Conservation (phyloP, 208 protist species). For the Acanthamoeba lenticulata region DNA sequence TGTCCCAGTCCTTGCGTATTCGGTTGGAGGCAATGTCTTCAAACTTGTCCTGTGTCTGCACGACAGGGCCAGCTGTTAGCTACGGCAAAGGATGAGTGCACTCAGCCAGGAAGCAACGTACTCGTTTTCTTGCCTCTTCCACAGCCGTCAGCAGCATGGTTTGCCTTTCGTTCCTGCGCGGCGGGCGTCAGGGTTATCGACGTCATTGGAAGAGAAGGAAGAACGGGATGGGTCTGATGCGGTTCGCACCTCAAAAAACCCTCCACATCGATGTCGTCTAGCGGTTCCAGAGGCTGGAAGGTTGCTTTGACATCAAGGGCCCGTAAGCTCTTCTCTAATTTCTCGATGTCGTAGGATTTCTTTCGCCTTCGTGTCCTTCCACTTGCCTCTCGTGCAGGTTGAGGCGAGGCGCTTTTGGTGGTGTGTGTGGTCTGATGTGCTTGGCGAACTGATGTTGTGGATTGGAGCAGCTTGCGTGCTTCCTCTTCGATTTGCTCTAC, state of each 20-base stretch:
- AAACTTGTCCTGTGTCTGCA: neutral
- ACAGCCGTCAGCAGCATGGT: neutral
- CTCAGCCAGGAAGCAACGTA: neutral
- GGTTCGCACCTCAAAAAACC: neutral
- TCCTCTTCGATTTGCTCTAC: conserved; percentile 45
- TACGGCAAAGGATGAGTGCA: neutral
- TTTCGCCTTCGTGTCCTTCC: neutral
- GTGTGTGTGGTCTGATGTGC: too few species aligned
- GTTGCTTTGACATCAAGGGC: conserved; percentile 13
- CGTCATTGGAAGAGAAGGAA: neutral
- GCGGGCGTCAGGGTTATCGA: neutral
- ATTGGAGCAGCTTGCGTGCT: conserved; percentile 20
- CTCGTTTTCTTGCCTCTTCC: conserved; percentile 25
- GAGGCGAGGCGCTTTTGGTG: neutral
- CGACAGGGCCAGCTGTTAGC: neutral
- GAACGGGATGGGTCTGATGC: neutral
- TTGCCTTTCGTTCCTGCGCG: neutral
- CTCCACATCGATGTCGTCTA: neutral
- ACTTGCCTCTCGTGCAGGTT: neutral
- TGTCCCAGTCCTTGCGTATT: neutral
- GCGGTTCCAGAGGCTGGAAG: conserved; percentile 23
- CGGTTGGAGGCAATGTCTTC: neutral
- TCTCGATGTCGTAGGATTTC: neutral
- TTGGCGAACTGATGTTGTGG: neutral
- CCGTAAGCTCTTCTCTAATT: neutral